Evolutionary conservation across 2,329 filamentous ascomycete genomes (phyloP).

Genomic region (Sclerotinia trifoliorum): DNA sequence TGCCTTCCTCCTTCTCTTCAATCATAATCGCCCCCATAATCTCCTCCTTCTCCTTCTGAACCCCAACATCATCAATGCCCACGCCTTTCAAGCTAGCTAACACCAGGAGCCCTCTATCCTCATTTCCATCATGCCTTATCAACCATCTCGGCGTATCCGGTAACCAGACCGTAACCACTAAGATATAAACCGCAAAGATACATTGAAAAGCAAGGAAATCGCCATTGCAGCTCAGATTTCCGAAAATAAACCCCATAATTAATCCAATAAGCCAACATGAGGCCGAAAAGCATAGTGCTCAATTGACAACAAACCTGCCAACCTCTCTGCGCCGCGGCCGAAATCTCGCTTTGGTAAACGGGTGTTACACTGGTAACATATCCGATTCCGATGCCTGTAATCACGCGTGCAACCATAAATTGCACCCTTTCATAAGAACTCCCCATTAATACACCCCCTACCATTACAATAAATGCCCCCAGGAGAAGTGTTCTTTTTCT

Average conservation of each 20-base stretch:
- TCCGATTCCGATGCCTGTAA: background rate
- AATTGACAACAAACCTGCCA: background rate
- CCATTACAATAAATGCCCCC: background rate
- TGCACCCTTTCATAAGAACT: background rate
- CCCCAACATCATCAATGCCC: background rate
- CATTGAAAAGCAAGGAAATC: background rate
- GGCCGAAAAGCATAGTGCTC: background rate
- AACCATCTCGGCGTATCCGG: constrained; percentile 96
- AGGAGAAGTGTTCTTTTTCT: background rate
- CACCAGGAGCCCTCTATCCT: constrained; percentile 91
- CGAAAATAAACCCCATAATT: background rate
- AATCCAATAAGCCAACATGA: background rate
- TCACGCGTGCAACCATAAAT: background rate
- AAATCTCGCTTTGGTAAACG: background rate
- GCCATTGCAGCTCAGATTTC: background rate
- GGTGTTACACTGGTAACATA: background rate
- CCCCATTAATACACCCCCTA: background rate
- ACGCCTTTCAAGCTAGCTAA: constrained; percentile 35
- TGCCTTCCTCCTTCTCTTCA: constrained; percentile 38
- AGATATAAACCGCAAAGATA: constrained; percentile 81
- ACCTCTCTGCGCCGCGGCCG: background rate
- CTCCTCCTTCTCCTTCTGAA: constrained; percentile 24
- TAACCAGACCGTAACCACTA: constrained; percentile 78
- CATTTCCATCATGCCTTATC: constrained; percentile 89
- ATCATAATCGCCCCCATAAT: constrained; percentile 29